Evolutionary conservation across 768 basidiomycete genomes (phyloP).

Genomic region (Agrocybe praecox): DNA sequence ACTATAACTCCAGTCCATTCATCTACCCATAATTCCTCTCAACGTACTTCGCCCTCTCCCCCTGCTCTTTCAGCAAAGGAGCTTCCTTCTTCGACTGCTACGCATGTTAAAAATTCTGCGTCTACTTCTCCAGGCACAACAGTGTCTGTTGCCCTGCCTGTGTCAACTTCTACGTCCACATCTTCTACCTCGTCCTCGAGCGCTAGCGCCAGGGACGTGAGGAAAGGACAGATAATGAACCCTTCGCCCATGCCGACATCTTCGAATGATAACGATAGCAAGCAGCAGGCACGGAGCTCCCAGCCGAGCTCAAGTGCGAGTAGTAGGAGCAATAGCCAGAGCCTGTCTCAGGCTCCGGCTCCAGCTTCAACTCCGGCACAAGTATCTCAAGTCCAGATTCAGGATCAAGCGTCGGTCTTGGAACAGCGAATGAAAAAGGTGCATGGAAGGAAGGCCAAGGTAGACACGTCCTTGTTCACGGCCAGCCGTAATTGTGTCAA

Average conservation of each 20-base stretch:
- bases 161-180: not conserved
- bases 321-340: no score
- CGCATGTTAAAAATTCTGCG: not conserved
- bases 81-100: not conserved
- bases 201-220: not conserved
- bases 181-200: not conserved
- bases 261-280: not conserved
- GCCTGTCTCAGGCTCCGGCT: not conserved
- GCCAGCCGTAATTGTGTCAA: slow-evolving; percentile 24
- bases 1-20: not conserved
- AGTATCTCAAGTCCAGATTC: not conserved
- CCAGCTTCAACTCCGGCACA: not conserved
- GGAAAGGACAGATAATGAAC: not conserved
- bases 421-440: not conserved
- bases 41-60: not conserved
- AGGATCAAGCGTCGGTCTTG: not conserved
- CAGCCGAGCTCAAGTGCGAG: no score
- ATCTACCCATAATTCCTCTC: not conserved
- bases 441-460: not conserved
- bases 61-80: not conserved
- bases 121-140: not conserved
- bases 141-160: not conserved
- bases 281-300: not conserved
- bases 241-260: not conserved
- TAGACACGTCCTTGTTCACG: slow-evolving; percentile 19